phyloP scores from a whole-genome alignment of 257 asterid species.

The Salvia splendens region DNA sequence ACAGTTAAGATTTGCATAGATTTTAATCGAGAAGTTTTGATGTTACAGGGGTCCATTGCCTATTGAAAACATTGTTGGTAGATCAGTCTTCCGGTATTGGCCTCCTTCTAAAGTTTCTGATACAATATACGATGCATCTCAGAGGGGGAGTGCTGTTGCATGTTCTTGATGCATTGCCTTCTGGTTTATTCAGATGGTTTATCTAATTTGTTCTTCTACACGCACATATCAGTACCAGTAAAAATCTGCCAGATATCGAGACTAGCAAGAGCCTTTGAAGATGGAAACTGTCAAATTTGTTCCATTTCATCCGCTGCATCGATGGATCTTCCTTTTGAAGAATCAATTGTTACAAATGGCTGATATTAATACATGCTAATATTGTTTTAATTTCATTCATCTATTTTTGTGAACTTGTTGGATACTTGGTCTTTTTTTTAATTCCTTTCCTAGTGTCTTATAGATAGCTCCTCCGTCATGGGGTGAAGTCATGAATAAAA shows the following conservation, averaged over 20 bases:
- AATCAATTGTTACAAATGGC: neutral
- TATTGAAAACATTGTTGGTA: conserved; percentile 55
- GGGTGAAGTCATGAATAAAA: conserved; percentile 8
- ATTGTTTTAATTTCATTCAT: neutral
- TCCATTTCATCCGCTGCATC: conserved; percentile 11
- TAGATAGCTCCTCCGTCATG: neutral
- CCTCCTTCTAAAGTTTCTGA: conserved; percentile 70
- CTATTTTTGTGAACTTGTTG: neutral
- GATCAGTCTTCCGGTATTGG: conserved; percentile 80
- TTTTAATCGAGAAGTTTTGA: conserved; percentile 15
- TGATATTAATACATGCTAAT: neutral
- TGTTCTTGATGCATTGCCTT: conserved; percentile 39
- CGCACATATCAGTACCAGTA: neutral
- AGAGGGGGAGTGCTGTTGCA: conserved; percentile 35
- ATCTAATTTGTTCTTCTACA: neutral
- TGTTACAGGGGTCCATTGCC: conserved; percentile 82
- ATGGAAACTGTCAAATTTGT: neutral
- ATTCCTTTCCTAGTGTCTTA: neutral
- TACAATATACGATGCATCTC: conserved; percentile 46
- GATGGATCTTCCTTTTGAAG: neutral
- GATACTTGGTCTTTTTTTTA: neutral
- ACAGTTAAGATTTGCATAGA: neutral
- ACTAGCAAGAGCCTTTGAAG: neutral
- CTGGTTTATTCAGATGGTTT: neutral
- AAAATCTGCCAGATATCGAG: neutral